Conservation (phyloP, 768 basidiomycete genomes). For the Artomyces pyxidatus region DNA sequence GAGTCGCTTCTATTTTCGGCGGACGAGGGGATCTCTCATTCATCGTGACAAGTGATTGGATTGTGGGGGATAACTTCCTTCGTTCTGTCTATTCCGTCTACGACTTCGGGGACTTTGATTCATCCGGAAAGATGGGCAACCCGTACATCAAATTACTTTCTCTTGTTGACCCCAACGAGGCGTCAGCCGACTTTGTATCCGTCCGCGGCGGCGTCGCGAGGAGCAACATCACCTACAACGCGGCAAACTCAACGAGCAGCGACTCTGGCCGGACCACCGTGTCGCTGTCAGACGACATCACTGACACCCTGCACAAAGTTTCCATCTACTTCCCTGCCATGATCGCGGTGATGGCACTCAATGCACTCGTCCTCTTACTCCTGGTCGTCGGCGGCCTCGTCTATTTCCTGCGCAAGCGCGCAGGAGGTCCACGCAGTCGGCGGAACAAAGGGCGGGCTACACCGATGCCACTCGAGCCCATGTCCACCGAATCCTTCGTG, state of each 20-base stretch:
- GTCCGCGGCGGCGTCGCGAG: conserved; percentile 56
- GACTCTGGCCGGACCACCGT: conserved; percentile 37
- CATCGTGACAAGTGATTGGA: conserved; percentile 54
- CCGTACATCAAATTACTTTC: conserved; percentile 74
- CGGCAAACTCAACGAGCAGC: conserved; percentile 29
- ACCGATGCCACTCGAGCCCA: conserved; percentile 49
- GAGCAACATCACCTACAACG: conserved; percentile 62
- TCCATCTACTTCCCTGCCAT: conserved; percentile 62
- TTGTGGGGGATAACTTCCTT: conserved; percentile 76
- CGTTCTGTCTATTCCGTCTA: conserved; percentile 79
- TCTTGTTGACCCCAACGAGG: conserved; percentile 58
- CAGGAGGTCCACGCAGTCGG: conserved; percentile 26
- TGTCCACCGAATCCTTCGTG: conserved; percentile 12
- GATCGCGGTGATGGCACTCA: conserved; percentile 69
- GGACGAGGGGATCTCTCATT: background rate
- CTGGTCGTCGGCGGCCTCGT: conserved; percentile 47
- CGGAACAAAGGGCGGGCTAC: conserved; percentile 38
- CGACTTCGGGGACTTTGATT: conserved; percentile 75
- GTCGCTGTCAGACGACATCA: conserved; percentile 49
- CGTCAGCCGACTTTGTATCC: conserved; percentile 62
- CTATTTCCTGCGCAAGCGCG: conserved; percentile 42
- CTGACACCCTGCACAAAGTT: conserved; percentile 53
- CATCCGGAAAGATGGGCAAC: conserved; percentile 55
- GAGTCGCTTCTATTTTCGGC: background rate
- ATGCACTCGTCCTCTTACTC: conserved; percentile 58